phyloP scores from a whole-genome alignment of 192 early-diverging fungal genomes.

The Backusella westeae region DNA sequence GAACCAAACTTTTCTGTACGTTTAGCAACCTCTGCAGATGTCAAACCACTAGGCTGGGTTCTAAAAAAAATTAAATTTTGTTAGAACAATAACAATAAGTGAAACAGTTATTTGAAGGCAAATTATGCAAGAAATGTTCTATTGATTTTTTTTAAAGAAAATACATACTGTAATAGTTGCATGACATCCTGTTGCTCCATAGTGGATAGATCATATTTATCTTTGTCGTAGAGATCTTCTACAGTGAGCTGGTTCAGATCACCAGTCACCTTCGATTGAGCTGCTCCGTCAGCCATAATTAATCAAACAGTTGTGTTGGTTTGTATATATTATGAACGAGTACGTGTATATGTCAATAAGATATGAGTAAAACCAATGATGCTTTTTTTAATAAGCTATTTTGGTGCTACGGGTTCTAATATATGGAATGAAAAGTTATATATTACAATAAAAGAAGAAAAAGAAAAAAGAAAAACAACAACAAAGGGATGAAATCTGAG shows the following conservation, averaged over 20 bases:
- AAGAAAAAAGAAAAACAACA: background rate
- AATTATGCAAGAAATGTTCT: background rate
- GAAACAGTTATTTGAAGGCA: background rate
- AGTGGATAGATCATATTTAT: conserved; percentile 72
- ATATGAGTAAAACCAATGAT: background rate
- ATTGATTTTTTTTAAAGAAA: background rate
- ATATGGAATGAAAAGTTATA: background rate
- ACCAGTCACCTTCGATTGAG: conserved; percentile 7
- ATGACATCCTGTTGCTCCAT: conserved; percentile 67
- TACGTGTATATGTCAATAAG: background rate
- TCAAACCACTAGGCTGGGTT: conserved; percentile 58
- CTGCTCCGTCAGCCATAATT: background rate
- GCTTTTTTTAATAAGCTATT: background rate
- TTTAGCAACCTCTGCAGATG: conserved; percentile 55
- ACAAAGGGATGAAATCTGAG: background rate
- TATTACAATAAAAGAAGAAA: background rate
- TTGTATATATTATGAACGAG: background rate
- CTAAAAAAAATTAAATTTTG: conserved; percentile 16
- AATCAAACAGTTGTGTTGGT: background rate
- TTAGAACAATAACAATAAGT: background rate
- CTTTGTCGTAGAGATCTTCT: conserved; percentile 73
- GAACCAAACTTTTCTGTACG: conserved; percentile 65
- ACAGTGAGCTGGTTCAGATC: conserved; percentile 40
- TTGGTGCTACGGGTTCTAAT: background rate
- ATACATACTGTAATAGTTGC: conserved; percentile 55